Evolutionary conservation across 78 protist genomes (phyloP), one percentile per base, ranked within the genome.

Genomic region (Dictyostelium purpureum): DNA sequence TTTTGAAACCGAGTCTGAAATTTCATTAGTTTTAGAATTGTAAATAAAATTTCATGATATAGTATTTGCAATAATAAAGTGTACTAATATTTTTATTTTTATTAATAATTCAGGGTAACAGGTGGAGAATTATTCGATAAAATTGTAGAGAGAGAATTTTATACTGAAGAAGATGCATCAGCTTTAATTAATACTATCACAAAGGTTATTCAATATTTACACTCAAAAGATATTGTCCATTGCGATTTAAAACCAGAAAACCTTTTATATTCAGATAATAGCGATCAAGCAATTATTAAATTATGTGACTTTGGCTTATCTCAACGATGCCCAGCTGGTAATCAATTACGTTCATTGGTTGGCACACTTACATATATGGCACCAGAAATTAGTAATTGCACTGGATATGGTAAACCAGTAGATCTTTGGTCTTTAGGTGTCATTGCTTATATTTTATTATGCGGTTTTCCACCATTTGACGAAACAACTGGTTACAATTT

Each of bases 381-480:
- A 28, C 98, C 98, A 16, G 98, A 97, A 56, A 94, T 97, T 31
- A 93, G 87, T 0, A 11, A 2, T 40, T 78, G 79, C 43, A 65
- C 67, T 3, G 97, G 97, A n/a, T 97, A 97, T 89, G 97, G 95
- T 61, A 90, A 69, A 61, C 88, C 82, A 45, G 96, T 90, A 14
- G 98, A 97, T 78, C 14, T 92, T 65, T 97, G 97, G 97, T 37
- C 92, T 52, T 24, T 95, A 0, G 98, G 98, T 61, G 97, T 96
- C 28, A 87, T 97, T 18, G 57, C 95, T 19, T 96, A 94, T 95
- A 95, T 96, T 14, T 77, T 97, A 54, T 75, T 97, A 52, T 88
- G 97, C 79, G 98, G 98, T 10, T 96, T 91, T 63, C 97, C 99
- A 10, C 99, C 99, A 9, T 97, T 97, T 79, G 79, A 94, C 80